Evolutionary conservation across 2,329 filamentous ascomycete species (phyloP), one percentile per base, ranked within the genome.

Genomic region (Trichoderma koningiopsis): DNA sequence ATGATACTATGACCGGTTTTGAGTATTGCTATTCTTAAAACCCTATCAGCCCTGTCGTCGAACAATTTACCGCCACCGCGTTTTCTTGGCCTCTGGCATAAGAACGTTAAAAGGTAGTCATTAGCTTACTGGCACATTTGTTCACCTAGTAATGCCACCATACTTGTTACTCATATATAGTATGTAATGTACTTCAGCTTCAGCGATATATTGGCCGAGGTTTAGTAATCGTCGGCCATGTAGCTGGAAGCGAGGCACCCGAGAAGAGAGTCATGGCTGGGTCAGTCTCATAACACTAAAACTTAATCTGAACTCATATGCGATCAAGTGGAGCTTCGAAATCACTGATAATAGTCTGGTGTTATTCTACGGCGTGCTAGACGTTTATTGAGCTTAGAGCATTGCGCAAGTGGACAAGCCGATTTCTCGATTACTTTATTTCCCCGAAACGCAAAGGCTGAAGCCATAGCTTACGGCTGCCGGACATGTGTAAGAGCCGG

Each of bases 401-500:
- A 8, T 43, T n/a, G 40, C 16, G 40, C 19, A n/a, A 43, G 11
- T 22, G 22, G 22, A 4, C 24, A 16, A 19, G n/a, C 37, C 11
- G 13, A 16, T 11, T 47, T 27, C 19, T 24, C 4, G 62, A 66
- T 66, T 58, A 66, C 57, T 49, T 58, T 49, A 27, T 66, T n/a
- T 47, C n/a, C 53, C 53, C 63, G 53, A 66, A 53, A n/a, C 10
- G n/a, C 8, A 47, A n/a, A 43, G 11, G 53, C n/a, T 16, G 7
- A 13, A 33, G 8, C 4, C 29, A n/a, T 35, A 19, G 5, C 55
- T 57, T 7, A 8, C 63, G 63, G 63, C n/a, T 31, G 33, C 37
- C 63, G 63, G 63, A 35, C 52, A 10, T 24, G 37, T 22, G 49
- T 66, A 35, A 22, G 37, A 56, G 29, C 63, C 53, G 63, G 52